Evolutionary conservation across 495 filamentous ascomycete species (phyloP).

Genomic region (Peziza echinospora): DNA sequence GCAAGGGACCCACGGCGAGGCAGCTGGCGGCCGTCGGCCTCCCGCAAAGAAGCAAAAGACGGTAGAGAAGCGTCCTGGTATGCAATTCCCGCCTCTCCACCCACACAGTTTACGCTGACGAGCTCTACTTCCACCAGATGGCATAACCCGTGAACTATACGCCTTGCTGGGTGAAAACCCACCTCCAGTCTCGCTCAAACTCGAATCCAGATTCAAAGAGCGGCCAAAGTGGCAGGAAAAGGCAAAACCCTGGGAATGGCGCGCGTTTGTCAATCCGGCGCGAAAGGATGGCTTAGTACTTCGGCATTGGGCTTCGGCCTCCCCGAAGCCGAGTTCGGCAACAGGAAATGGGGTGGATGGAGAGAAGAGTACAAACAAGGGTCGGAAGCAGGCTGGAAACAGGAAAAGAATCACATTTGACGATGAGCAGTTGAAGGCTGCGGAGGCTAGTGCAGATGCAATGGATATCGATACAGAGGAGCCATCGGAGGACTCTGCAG

Average conservation of each 20-base stretch:
- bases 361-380: constrained; percentile 13
- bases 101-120: constrained; percentile 28
- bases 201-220: constrained; percentile 43
- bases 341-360: constrained; percentile 26
- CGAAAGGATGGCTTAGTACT: constrained; percentile 33
- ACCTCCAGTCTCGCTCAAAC: constrained; percentile 40
- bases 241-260: constrained; percentile 30
- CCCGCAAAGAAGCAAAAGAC: constrained; percentile 63
- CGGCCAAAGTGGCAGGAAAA: constrained; percentile 38
- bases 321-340: constrained; percentile 19
- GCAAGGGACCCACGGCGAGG: constrained; percentile 13
- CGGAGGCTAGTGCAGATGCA: constrained; percentile 9
- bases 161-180: constrained; percentile 45
- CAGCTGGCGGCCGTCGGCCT: constrained; percentile 30
- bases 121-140: constrained; percentile 37
- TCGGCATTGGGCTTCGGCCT: constrained; percentile 28
- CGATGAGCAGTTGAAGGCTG: constrained; percentile 24
- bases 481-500: constrained; percentile 3
- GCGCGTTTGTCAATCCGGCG: constrained; percentile 34
- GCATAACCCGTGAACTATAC: constrained; percentile 46
- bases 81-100: constrained; percentile 27
- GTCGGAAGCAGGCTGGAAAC: constrained; percentile 28
- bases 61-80: constrained; percentile 45
- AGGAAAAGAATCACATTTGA: constrained; percentile 32
- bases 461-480: constrained; percentile 5